These are phyloP conservation scores for Fistulina hepatica DNA, from an alignment of 1,284 basidiomycete genomes.

Conservation along the genomic window DNA sequence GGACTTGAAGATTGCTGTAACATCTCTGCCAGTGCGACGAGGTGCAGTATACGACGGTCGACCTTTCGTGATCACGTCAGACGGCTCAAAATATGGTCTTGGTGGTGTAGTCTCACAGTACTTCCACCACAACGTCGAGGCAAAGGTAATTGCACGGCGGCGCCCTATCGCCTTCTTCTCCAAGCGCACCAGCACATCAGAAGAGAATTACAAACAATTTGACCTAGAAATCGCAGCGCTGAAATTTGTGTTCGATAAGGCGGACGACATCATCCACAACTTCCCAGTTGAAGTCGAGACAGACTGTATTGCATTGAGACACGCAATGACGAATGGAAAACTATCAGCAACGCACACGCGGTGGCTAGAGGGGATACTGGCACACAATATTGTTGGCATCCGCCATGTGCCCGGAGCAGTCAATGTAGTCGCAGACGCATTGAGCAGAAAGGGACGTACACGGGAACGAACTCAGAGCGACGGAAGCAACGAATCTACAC, in stretches of 20 bases:
- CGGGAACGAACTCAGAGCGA: constrained; percentile 15
- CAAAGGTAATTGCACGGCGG: constrained; percentile 13
- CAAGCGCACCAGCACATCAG: constrained; percentile 21
- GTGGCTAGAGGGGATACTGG: constrained; percentile 21
- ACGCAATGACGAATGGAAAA: constrained; percentile 16
- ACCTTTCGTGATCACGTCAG: constrained; percentile 26
- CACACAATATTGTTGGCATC: constrained; percentile 19
- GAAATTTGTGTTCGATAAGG: constrained; percentile 23
- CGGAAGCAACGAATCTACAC: constrained; percentile 24
- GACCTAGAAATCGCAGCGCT: constrained; percentile 25
- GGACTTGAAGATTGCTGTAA: constrained; percentile 19
- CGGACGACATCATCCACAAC: constrained; percentile 20
- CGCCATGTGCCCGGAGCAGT: constrained; percentile 17
- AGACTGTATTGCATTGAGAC: constrained; percentile 23
- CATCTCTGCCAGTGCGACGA: constrained; percentile 21
- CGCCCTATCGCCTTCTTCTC: constrained; percentile 24
- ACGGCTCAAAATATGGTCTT: constrained; percentile 25
- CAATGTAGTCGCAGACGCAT: constrained; percentile 19
- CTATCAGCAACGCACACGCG: constrained; percentile 19
- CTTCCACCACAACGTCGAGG: constrained; percentile 14
- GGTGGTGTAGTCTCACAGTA: constrained; percentile 23
- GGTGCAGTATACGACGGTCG: constrained; percentile 22
- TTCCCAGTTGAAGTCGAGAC: constrained; percentile 23
- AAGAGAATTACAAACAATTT: constrained; percentile 25
- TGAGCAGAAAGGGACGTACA: constrained; percentile 15